Conservation (phyloP, 768 basidiomycete genomes). For the Clitopilus passeckerianus region DNA sequence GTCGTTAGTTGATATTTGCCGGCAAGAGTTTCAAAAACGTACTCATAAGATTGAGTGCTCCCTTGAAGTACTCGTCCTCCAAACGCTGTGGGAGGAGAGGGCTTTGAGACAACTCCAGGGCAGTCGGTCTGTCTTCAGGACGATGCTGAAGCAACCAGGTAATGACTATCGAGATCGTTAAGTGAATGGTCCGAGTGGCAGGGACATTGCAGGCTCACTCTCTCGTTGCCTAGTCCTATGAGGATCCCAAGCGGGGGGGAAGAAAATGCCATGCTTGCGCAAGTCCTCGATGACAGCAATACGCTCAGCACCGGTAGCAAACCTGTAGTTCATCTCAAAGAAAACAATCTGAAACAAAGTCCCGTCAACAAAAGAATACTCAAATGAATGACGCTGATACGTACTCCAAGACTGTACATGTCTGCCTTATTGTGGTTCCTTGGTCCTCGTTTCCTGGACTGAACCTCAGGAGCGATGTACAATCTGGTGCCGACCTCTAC, state of each 20-base stretch:
- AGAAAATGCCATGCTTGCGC: constrained; percentile 65
- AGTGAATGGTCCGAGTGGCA: not conserved
- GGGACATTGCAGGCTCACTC: constrained; percentile 39
- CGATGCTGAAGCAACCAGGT: constrained; percentile 79
- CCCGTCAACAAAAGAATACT: not conserved
- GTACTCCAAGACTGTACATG: constrained; percentile 89
- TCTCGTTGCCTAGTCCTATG: constrained; percentile 58
- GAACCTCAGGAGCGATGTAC: constrained; percentile 92
- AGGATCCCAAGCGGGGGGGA: constrained; percentile 76
- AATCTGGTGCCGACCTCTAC: constrained; percentile 85
- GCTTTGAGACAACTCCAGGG: constrained; percentile 80
- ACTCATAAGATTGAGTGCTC: constrained; percentile 75
- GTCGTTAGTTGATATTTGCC: not conserved
- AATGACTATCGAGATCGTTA: constrained; percentile 48
- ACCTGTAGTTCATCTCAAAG: constrained; percentile 92
- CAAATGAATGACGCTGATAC: constrained; percentile 17
- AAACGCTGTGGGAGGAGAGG: constrained; percentile 68
- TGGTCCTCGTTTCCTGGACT: constrained; percentile 55
- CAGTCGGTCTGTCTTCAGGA: constrained; percentile 71
- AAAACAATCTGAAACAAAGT: constrained; percentile 72
- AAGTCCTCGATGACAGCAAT: constrained; percentile 79
- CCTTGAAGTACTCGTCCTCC: constrained; percentile 85
- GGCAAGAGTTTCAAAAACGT: constrained; percentile 15
- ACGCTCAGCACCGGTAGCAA: constrained; percentile 79
- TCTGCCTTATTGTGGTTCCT: constrained; percentile 86